A percentile compares a stretch with the other conserved stretches of the same genome.
Conservation (phyloP, 2,329 filamentous ascomycete species). For the Pseudodiploospora longispora region DNA sequence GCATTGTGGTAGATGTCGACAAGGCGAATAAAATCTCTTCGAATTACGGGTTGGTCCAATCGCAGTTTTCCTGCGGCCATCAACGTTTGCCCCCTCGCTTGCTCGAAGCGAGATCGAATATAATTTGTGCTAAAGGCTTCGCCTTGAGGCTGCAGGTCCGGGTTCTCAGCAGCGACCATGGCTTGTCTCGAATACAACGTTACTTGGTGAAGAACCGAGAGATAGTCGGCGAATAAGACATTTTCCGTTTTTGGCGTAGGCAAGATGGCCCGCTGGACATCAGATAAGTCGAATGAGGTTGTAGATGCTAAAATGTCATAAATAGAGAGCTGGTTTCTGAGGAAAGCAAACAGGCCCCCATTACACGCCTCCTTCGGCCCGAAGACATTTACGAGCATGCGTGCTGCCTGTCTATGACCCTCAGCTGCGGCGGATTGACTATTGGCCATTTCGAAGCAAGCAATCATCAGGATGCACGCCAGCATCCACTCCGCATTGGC, state of each 20-base stretch:
- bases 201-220: constrained; percentile 13
- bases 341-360: constrained; percentile 18
- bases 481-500: constrained; percentile 22
- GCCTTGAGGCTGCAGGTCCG: background rate
- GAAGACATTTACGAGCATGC: constrained; percentile 22
- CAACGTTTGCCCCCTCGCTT: constrained; percentile 18
- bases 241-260: constrained; percentile 13
- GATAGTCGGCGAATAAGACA: constrained; percentile 19
- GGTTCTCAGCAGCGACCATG: background rate
- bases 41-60: constrained; percentile 10
- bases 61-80: constrained; percentile 17
- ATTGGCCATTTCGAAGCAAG: constrained; percentile 22
- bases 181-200: constrained; percentile 13
- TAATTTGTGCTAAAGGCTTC: background rate
- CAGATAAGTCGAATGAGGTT: constrained; percentile 18
- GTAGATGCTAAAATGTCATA: constrained; percentile 20
- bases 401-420: constrained; percentile 19
- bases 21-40: constrained; percentile 19
- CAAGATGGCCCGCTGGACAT: constrained; percentile 15
- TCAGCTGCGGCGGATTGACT: constrained; percentile 18
- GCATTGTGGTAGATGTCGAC: constrained; percentile 22
- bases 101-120: constrained; percentile 16
- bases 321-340: constrained; percentile 21
- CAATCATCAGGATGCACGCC: constrained; percentile 22
- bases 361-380: constrained; percentile 11